Base-by-base conservation (phyloP, 2,329 filamentous ascomycete species). In the Cladosporium halotolerans region DNA sequence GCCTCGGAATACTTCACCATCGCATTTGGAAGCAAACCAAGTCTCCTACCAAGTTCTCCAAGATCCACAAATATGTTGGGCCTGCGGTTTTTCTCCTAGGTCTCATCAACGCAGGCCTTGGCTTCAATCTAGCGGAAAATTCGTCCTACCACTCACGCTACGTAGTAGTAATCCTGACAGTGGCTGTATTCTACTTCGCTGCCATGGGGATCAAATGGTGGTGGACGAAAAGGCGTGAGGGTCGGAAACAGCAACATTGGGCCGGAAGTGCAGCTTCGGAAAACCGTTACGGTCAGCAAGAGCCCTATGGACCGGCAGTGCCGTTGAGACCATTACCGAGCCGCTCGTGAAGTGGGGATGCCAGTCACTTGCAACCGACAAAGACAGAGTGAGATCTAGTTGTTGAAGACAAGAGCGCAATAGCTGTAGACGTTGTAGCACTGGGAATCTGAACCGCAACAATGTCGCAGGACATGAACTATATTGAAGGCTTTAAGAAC, bases 11-110 rank as follows among this genome's bases (percentile, higher is more conserved):
- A 57, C 58, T 81, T 52, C 79, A 83, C 58, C 81, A 84, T 60
- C 70, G 73, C 44, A 70, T 77, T 36, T 81, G 72, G 64, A 77
- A 75, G 60, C 40, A 23, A 33, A 55, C 23, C 48, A 51, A 32
- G 77, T 76, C 1, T 79, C 79, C 23, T 72, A 73, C 58, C 23
- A 53, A 19, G 18, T 72, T 81, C 33, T 74, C 77, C 49, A 76
- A 71, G 14, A 69, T 79, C 19, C 82, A 85, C 66, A 67, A 79
- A 16, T 81, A 80, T 76, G 68, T 82, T 3, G 82, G 82, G 2
- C 75, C 81, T 11, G 43, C 76, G 3, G 71, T 80, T 34, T 72
- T 84, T 16, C 63, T 76, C 9, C 61, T 82, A 3, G 82, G 79
- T 42, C 69, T 80, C 13, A 60, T 78, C 52, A 83, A 84, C 57